Base-by-base conservation (phyloP, 257 asterid species). In the Lavandula angustifolia region DNA sequence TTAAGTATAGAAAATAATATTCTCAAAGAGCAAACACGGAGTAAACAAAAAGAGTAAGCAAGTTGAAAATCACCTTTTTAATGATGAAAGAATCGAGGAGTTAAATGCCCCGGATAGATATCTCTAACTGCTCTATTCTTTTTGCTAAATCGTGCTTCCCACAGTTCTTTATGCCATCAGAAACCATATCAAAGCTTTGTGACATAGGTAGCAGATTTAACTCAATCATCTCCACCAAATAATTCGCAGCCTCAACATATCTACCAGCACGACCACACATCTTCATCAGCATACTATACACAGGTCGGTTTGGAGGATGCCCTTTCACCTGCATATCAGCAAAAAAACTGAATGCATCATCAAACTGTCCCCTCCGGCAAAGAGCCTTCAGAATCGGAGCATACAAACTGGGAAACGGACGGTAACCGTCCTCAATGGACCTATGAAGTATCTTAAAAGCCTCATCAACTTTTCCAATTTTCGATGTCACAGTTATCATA, bases 101-200 rank as follows among this genome's bases (percentile, higher is more conserved):
- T 76, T 82, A 87, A 42, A 66, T 70, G 53, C 96, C 94, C 49
- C 88, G 68, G 16, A 85, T 40, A 48, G 98, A 86, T 77, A 92
- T 81, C 79, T 89, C 96, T 65, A 87, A 62, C 63, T 85, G 96
- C 80, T 87, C 95, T 31, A 92, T 84, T 75, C 85, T 76, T 69
- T 82, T 87, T 46, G 98, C 98, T 62, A 92, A 79, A 77, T 92
- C 96, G 67, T 89, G 95, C 75, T 89, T 89, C 72, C 99, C 99
- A 29, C 91, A 81, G 67, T 87, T 80, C 82, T 89, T 92, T 42
- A 92, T 76, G 57, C 99, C 99, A 57, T 92, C 97, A 8, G 85
- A 78, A 18, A 89, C 91, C 94, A 87, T 79, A 78, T 89, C 99
- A 72, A 92, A 92, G 81, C 85, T 84, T 59, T 83, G 88, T 16